Percentiles rank a stretch among this genome's conserved stretches.
phyloP scores from a whole-genome alignment of 1,284 basidiomycete genomes.

The Fomitopsis palustris region DNA sequence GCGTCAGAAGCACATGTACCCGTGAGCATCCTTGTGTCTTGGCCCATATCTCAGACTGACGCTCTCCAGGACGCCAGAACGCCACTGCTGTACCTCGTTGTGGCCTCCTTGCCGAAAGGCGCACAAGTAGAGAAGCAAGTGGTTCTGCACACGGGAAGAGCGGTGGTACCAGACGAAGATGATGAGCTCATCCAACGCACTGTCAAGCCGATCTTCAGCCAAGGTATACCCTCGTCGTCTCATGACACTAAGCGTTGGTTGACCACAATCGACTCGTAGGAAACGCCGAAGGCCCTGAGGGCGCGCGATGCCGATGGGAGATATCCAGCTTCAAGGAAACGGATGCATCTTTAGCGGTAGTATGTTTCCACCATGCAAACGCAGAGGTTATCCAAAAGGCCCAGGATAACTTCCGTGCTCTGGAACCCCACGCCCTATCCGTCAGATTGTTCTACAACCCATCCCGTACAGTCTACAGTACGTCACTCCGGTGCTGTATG shows the following conservation, averaged over 20 bases:
- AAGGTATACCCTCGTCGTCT: slow-evolving; percentile 31
- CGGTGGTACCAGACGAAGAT: slow-evolving; percentile 42
- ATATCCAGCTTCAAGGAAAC: slow-evolving; percentile 38
- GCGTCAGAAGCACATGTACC: slow-evolving; percentile 35
- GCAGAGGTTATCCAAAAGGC: slow-evolving; percentile 16
- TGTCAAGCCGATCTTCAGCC: slow-evolving; percentile 33
- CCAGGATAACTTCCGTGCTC: slow-evolving; percentile 8
- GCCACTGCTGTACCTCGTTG: slow-evolving; percentile 65
- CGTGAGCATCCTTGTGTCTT: neutral
- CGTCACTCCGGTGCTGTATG: slow-evolving; percentile 5
- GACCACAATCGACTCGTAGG: neutral
- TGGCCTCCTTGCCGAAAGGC: slow-evolving; percentile 73
- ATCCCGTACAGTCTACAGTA: slow-evolving; percentile 16
- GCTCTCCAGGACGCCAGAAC: slow-evolving; percentile 15
- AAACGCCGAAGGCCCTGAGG: slow-evolving; percentile 9
- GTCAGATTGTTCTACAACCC: slow-evolving; percentile 43
- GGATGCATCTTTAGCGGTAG: slow-evolving; percentile 35
- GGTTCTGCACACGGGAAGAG: slow-evolving; percentile 61
- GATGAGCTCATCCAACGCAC: slow-evolving; percentile 36
- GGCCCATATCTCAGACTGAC: neutral
- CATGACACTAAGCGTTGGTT: slow-evolving; percentile 1
- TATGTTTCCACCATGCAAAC: slow-evolving; percentile 42
- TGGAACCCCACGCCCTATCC: slow-evolving; percentile 30
- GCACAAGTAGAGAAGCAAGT: slow-evolving; percentile 76
- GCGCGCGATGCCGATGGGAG: slow-evolving; percentile 39